Conservation (phyloP, 176 grass and related monocot species). For the Elymus sibiricus region DNA sequence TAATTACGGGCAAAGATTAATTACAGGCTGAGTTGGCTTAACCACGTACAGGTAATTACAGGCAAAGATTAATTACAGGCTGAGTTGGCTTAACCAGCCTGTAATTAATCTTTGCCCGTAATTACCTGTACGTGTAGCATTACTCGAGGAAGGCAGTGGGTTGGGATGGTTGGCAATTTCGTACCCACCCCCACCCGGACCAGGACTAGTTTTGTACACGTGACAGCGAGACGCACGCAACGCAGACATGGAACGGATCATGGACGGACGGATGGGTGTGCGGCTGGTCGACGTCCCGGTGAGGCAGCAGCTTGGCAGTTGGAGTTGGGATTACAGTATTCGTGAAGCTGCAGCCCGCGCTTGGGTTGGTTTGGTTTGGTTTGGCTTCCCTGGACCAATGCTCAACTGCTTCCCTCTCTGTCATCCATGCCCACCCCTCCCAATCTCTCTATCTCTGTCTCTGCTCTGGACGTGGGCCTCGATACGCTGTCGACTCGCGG, state of each 20-base stretch:
- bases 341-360: background rate
- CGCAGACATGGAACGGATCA: background rate
- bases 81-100: too few relatives aligned
- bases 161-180: conserved; percentile 24
- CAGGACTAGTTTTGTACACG: background rate
- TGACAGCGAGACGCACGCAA: background rate
- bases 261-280: background rate
- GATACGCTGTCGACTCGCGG: background rate
- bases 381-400: conserved; percentile 1
- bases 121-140: too few relatives aligned
- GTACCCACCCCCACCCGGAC: conserved; percentile 10
- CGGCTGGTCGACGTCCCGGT: background rate
- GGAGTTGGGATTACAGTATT: background rate
- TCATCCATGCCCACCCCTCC: background rate
- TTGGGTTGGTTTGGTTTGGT: background rate
- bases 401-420: conserved; percentile 12
- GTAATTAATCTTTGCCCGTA: too few relatives aligned
- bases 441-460: too few relatives aligned
- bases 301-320: background rate
- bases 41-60: too few relatives aligned
- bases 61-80: too few relatives aligned
- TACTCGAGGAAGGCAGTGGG: background rate
- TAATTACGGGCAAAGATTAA: too few relatives aligned
- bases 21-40: too few relatives aligned
- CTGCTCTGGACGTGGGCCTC: too few relatives aligned